A percentile compares a stretch with the other conserved stretches of the same genome.
Conservation (phyloP, 495 filamentous ascomycete genomes). For the Podospora pseudopauciseta region DNA sequence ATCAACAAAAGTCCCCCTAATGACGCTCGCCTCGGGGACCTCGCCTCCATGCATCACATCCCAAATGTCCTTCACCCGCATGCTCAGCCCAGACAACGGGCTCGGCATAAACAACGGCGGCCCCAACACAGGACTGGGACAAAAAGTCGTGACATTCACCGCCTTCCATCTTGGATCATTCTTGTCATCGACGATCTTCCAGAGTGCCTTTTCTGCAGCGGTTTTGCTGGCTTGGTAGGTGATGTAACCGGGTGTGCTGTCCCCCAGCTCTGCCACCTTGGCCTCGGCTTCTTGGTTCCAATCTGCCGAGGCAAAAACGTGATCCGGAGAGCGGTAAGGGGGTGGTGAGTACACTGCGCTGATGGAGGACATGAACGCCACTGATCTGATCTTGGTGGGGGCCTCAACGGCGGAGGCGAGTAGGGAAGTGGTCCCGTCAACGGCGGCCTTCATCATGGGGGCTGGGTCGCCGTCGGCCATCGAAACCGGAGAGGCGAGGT, state of each 20-base stretch:
- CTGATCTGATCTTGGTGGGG: constrained; percentile 17
- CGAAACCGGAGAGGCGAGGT: constrained; percentile 63
- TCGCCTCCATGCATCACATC: constrained; percentile 26
- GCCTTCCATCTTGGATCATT: not conserved
- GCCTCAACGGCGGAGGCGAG: constrained; percentile 59
- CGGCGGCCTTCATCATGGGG: constrained; percentile 64
- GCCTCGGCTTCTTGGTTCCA: constrained; percentile 35
- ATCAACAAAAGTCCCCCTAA: constrained; percentile 32
- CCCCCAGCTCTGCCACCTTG: constrained; percentile 20
- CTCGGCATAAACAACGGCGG: constrained; percentile 31
- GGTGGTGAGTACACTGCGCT: constrained; percentile 36
- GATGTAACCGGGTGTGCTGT: constrained; percentile 20
- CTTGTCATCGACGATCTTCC: constrained; percentile 25
- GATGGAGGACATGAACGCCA: constrained; percentile 54
- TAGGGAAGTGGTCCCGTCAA: constrained; percentile 70
- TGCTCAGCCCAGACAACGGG: constrained; percentile 23
- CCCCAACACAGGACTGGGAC: constrained; percentile 29
- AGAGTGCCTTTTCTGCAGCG: constrained; percentile 33
- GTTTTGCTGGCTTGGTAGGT: constrained; percentile 39
- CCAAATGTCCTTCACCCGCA: constrained; percentile 30
- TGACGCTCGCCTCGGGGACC: constrained; percentile 26
- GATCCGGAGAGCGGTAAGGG: constrained; percentile 5
- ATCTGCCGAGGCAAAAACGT: constrained; percentile 33
- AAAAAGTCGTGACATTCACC: constrained; percentile 6
- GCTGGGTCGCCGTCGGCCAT: constrained; percentile 55